Base-by-base conservation (phyloP, 2,329 filamentous ascomycete genomes). In the Cordyceps farinosa region DNA sequence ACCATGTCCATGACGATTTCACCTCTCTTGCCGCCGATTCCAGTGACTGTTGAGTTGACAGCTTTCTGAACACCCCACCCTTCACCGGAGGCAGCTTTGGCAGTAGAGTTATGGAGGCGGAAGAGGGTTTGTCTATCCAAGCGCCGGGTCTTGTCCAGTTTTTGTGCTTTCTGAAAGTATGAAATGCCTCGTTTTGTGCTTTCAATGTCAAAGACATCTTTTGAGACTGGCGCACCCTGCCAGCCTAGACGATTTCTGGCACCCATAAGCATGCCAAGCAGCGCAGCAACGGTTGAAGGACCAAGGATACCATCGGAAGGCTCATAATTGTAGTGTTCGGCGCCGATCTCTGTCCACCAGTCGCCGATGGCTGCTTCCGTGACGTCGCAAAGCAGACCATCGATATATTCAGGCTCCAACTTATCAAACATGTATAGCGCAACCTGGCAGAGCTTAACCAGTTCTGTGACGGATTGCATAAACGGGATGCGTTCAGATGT, bases 1-100 rank as follows among this genome's bases (percentile, higher is more conserved):
- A 97, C 92, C 81, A 96, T 96, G n/a, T 92, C 93, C 81, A 96
- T 92, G 53, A 97, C 89, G 78, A 97, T 90, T 74, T 97, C 94
- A 54, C 93, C 93, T 60, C 94, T 89, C 74, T 97, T 97, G 15
- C 95, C 94, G 68, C 92, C 92, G 45, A 99, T 86, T 75, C 97
- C 95, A 22, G 90, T 92, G 53, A 98, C 90, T 0, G 94, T 97
- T 3, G 92, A 96, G 73, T 98, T 98, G 70, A 99, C 92, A 22
- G 94, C 93, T 70, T 91, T 89, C 57, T 92, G 91, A n/a, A 96
- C 91, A 17, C 89, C 90, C 91, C 94, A 97, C 3, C 90, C 90
- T 72, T 97, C 92, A 40, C 91, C 90, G 57, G 89, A 90, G 2
- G 92, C 93, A 38, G 92, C 92, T 74, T 97, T 98, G 45, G 91